These are phyloP conservation scores for Basipetospora chlamydospora DNA, from an alignment of 2,329 filamentous ascomycete species.

Conservation along the genomic window DNA sequence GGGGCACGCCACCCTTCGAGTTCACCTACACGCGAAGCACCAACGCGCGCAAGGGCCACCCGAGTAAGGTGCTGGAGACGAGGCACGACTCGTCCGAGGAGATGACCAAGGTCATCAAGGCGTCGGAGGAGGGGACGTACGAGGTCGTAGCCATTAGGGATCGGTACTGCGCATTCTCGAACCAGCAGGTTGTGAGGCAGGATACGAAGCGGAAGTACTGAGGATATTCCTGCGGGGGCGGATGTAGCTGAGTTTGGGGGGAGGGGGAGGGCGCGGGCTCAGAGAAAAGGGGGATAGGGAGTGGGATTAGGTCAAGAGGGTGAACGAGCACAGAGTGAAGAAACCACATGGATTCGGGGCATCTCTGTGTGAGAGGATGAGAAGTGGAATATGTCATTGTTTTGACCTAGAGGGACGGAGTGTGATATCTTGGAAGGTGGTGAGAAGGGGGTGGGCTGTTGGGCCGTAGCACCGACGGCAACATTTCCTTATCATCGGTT, in stretches of 20 bases:
- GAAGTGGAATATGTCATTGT: no score
- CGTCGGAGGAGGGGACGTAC: constrained; percentile 89
- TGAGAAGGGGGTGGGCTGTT: not conserved
- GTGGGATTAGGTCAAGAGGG: no score
- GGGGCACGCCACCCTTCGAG: constrained; percentile 89
- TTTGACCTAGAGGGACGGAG: not conserved
- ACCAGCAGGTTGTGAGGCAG: constrained; percentile 41
- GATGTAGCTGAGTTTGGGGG: not conserved
- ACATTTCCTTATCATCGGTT: constrained; percentile 2
- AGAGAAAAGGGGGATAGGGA: not conserved
- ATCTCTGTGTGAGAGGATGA: no score
- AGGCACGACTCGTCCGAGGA: constrained; percentile 76
- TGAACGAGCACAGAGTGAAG: no score
- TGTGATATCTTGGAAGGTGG: no score
- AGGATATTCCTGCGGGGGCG: constrained; percentile 6
- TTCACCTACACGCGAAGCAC: constrained; percentile 92
- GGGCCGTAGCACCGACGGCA: not conserved
- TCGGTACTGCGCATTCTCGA: constrained; percentile 77
- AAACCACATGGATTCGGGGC: no score
- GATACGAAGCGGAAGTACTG: constrained; percentile 21
- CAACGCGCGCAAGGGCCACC: constrained; percentile 67
- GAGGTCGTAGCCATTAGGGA: constrained; percentile 96
- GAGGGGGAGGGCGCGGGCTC: not conserved
- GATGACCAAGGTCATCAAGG: constrained; percentile 64
- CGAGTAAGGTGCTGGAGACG: constrained; percentile 73